These are phyloP conservation scores for Venturia asperata DNA, from an alignment of 2,329 filamentous ascomycete species.

Conservation along the genomic window DNA sequence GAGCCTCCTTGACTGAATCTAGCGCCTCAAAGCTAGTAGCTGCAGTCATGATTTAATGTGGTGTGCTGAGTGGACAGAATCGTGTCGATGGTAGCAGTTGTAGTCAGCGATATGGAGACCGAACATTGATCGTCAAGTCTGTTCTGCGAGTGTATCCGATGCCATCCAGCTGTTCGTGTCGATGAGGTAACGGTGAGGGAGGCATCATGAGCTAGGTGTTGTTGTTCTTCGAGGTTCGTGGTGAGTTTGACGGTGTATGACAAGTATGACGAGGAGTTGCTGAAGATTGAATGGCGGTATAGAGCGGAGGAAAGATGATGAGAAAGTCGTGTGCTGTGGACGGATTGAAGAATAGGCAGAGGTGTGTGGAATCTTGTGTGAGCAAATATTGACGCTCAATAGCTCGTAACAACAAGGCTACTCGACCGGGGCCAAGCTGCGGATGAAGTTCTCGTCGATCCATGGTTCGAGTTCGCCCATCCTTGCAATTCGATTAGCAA, in stretches of 20 bases:
- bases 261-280: not conserved
- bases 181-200: not conserved
- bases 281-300: not conserved
- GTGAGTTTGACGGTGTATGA: not conserved
- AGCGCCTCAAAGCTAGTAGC: no score
- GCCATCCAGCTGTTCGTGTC: not conserved
- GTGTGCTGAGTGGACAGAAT: no score
- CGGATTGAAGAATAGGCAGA: not conserved
- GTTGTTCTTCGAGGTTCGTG: not conserved
- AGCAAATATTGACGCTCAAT: not conserved
- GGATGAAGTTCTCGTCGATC: slow-evolving; percentile 99
- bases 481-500: slow-evolving; percentile 45
- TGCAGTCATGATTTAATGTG: no score
- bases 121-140: not conserved
- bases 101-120: no score
- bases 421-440: slow-evolving; percentile 53
- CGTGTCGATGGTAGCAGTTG: no score
- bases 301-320: not conserved
- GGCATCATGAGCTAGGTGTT: not conserved
- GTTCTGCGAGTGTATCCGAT: not conserved
- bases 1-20: no score
- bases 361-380: not conserved
- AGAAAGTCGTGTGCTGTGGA: not conserved
- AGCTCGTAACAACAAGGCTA: slow-evolving; percentile 3
- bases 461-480: slow-evolving; percentile 99